Conservation (phyloP, 192 early-diverging fungal genomes). For the Backusella luteola region DNA sequence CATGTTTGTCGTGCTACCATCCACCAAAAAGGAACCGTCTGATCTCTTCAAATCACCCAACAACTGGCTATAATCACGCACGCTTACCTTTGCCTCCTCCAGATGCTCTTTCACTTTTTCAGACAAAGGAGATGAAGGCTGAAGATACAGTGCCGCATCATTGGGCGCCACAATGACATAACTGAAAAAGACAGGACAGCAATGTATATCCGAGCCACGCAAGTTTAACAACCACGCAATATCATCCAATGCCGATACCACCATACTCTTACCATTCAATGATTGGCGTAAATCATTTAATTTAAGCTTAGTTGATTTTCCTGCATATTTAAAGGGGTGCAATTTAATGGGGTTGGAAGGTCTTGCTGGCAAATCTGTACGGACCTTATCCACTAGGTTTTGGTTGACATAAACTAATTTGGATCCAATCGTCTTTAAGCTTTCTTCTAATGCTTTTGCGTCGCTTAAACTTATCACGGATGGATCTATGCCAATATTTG, state of each 20-base stretch:
- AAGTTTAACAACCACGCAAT: slow-evolving; percentile 96
- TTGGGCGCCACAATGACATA: slow-evolving; percentile 77
- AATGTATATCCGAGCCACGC: slow-evolving; percentile 91
- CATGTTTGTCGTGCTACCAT: slow-evolving; percentile 59
- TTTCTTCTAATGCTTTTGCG: slow-evolving; percentile 49
- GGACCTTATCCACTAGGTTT: slow-evolving; percentile 88
- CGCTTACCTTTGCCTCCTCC: slow-evolving; percentile 43
- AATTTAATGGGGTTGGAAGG: slow-evolving; percentile 62
- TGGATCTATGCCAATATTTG: slow-evolving; percentile 91
- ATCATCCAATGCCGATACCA: slow-evolving; percentile 87
- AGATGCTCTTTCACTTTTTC: slow-evolving; percentile 33
- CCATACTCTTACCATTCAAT: slow-evolving; percentile 60
- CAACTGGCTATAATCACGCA: slow-evolving; percentile 68
- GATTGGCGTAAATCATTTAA: slow-evolving; percentile 62
- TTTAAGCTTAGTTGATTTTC: slow-evolving; percentile 52
- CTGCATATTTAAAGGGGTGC: slow-evolving; percentile 60
- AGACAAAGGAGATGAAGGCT: slow-evolving; percentile 60
- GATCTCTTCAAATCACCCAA: neutral
- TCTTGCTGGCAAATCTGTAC: slow-evolving; percentile 66
- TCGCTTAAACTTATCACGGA: slow-evolving; percentile 73
- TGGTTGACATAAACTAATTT: slow-evolving; percentile 61
- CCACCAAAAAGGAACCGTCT: slow-evolving; percentile 45
- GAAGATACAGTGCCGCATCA: slow-evolving; percentile 70
- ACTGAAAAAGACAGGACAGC: slow-evolving; percentile 93
- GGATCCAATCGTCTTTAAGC: slow-evolving; percentile 45